Evolutionary conservation across 23 red algal genomes (phyloP).

Genomic region (Pyropia yezoensis): DNA sequence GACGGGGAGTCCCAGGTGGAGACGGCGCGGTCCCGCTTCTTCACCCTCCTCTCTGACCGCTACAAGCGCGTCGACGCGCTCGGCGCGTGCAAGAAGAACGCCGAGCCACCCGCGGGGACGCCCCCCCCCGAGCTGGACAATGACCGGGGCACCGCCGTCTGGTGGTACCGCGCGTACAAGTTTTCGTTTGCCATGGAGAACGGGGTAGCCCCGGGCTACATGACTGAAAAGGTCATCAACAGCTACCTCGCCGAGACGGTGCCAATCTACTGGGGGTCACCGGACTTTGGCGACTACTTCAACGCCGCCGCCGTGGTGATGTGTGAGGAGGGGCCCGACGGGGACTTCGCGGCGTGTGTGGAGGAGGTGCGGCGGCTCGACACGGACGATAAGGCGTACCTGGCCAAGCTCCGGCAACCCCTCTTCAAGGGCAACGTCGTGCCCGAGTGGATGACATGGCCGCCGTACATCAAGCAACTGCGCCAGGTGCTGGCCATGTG

Average conservation of each 20-base stretch:
- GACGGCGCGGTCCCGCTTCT: not conserved
- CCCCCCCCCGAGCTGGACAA: not conserved
- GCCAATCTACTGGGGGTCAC: not conserved
- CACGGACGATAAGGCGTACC: not conserved
- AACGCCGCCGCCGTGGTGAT: not conserved
- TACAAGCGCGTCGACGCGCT: constrained; percentile 2
- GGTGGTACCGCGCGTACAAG: constrained; percentile 4
- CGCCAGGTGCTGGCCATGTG: too few relatives aligned
- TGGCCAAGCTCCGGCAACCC: not conserved
- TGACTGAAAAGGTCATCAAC: constrained; percentile 1
- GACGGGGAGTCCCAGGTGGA: not conserved
- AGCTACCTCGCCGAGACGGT: constrained; percentile 1
- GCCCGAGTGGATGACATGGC: not conserved
- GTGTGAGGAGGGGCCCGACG: not conserved
- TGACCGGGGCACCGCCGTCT: not conserved
- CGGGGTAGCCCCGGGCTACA: not conserved
- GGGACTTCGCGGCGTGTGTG: not conserved
- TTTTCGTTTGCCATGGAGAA: constrained; percentile 4
- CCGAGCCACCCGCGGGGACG: not conserved
- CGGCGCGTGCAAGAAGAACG: not conserved
- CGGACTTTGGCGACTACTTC: not conserved
- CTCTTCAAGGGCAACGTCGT: not conserved
- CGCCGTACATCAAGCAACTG: not conserved
- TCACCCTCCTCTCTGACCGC: not conserved
- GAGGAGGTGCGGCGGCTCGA: not conserved